Base-by-base conservation (phyloP, 495 filamentous ascomycete genomes). In the Tetracladium setigerum region DNA sequence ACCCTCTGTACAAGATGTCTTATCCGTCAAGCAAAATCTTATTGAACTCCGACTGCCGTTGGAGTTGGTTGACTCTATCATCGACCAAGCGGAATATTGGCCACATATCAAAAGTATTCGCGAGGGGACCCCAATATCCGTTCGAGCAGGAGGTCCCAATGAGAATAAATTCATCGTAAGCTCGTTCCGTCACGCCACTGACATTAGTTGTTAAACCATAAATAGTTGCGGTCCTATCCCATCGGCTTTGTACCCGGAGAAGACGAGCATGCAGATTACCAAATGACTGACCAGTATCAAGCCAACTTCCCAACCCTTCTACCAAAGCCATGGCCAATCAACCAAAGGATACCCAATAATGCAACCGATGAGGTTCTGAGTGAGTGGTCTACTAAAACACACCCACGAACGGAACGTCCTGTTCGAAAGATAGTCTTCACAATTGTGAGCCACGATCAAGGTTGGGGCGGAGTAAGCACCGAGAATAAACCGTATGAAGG, bases 41-140 rank as follows among this genome's bases (percentile, higher is more conserved):
- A 70, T 75, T 50, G 46, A 56, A 7, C 57, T 67, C 30, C 48
- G 57, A 1, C 60, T 87, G 0, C 84, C 84, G 0, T 50, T 64
- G 1, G 84, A 89, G 49, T 55, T 89, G 16, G 57, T 86, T n/a
- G 81, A 87, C 60, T 61, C 67, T 41, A 78, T 89, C 30, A 55
- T 86, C 43, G 84, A 87, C 55, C 60, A 65, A 33, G 83, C 83
- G 16, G 83, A 86, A 60, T 87, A 87, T 56, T 89, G 84, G 84
- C 73, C 76, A 0, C 70, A 74, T 44, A 67, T 70, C 0, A 62
- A 67, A 4, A 58, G 61, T 14, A 36, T 32, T n/a, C 40, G 34
- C 18, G 30, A 31, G 12, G 18, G 41, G 24, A 12, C 5, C 1
- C 33, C 46, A 39, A 43, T 2, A 1, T 31, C 41, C 41, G 8